Evolutionary conservation across 441 rosid genomes (phyloP).

Genomic region (Melastoma candidum): DNA sequence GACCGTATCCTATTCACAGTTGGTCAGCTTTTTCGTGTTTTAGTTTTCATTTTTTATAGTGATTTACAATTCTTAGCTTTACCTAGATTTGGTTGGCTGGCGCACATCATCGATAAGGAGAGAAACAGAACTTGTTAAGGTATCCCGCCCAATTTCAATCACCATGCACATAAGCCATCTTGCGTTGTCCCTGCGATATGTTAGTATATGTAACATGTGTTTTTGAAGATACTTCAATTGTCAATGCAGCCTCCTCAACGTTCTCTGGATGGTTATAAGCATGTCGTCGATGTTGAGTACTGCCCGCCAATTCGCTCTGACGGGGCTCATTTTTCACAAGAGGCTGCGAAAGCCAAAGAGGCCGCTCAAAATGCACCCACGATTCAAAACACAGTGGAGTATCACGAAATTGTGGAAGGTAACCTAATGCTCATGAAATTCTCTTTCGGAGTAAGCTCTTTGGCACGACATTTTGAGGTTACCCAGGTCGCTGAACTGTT

Average conservation of each 20-base stretch:
- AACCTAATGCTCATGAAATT: not conserved
- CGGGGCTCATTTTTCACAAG: constrained; percentile 73
- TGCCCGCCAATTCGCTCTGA: constrained; percentile 74
- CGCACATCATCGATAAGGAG: constrained; percentile 93
- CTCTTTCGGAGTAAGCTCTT: not conserved
- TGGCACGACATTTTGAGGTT: not conserved
- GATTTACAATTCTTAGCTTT: constrained; percentile 30
- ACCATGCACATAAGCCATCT: no score
- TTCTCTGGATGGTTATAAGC: constrained; percentile 92
- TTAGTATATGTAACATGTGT: constrained; percentile 1
- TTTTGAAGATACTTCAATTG: not conserved
- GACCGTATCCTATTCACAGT: constrained; percentile 56
- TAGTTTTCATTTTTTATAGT: constrained; percentile 7
- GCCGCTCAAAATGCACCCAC: constrained; percentile 76
- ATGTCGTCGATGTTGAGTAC: constrained; percentile 82
- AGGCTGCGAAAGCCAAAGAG: constrained; percentile 84
- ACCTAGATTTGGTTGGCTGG: constrained; percentile 95
- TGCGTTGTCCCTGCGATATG: no score
- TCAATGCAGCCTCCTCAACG: constrained; percentile 56
- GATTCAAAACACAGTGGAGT: constrained; percentile 46
- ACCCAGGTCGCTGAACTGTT: not conserved
- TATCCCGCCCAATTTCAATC: constrained; percentile 16
- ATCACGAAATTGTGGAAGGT: constrained; percentile 89
- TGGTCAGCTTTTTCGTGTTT: not conserved
- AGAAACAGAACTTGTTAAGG: constrained; percentile 78